Evolutionary conservation across 495 filamentous ascomycete genomes (phyloP), one percentile per base, ranked within the genome.

Genomic region (Penicillium diatomitis): DNA sequence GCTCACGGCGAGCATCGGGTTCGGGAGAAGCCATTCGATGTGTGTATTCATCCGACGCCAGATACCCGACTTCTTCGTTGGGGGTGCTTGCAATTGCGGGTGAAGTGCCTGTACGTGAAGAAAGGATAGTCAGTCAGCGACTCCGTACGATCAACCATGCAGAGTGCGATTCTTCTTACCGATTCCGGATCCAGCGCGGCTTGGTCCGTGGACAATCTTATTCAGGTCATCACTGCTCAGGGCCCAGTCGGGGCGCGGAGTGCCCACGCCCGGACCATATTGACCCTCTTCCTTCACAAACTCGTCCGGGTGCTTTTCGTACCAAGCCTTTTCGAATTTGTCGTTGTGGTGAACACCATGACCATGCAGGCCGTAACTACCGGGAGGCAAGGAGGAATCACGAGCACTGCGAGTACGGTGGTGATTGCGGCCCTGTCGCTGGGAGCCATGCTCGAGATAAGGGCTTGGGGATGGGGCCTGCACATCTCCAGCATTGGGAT

Each of bases 201-300:
- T 78, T 33, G 85, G 86, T 40, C 88, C 76, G 40, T 80, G 74
- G 43, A 97, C 90, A 53, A 95, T 83, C 70, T 88, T 89, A 67
- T 95, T 94, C 57, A 99, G 71, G 57, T 95, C 87, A 38, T 89
- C 87, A 51, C 86, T 90, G 65, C 87, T 95, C 79, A 95, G 73
- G 50, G 88, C 89, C 74, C 84, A 92, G 68, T 91, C 84, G 40
- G 82, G 80, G 48, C 83, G 75, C 28, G 79, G 80, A 28, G 84
- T 83, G 41, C 81, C 73, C 47, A 82, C 74, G 37, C 72, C 77
- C 9, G 80, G 76, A 4, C 78, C 79, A 55, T 84, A 84, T 55
- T 83, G 79, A 8, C 81, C 80, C 46, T 88, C 86, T 70, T 92
- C 89, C 63, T 81, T 81, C 20, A 77, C 74, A 27, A 82, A 72